phyloP scores from a whole-genome alignment of 352 stramenopile genomes.

The Pythium phragmiticola region DNA sequence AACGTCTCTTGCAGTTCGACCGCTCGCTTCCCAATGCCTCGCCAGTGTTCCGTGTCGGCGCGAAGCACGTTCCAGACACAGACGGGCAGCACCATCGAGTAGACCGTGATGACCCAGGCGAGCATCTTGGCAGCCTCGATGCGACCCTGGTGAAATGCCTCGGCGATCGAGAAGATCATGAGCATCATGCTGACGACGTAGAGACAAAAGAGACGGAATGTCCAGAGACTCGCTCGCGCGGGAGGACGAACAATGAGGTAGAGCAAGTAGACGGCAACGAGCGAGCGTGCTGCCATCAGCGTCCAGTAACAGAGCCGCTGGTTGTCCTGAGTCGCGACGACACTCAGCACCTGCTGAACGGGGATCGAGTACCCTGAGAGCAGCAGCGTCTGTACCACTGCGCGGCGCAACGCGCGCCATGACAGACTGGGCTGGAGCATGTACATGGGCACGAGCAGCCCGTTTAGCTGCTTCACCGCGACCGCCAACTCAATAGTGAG shows the following conservation, averaged over 20 bases:
- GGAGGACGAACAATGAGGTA: conserved; percentile 14
- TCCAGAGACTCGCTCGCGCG: neutral
- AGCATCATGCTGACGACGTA: conserved; percentile 18
- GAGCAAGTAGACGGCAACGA: conserved; percentile 11
- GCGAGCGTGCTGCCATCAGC: neutral
- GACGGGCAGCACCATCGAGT: conserved; percentile 25
- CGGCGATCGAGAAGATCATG: conserved; percentile 11
- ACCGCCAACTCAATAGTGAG: conserved; percentile 39
- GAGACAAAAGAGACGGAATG: conserved; percentile 5
- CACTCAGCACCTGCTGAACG: conserved; percentile 18
- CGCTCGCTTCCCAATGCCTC: conserved; percentile 27
- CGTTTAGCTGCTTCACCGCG: conserved; percentile 45
- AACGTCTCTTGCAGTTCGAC: conserved; percentile 30
- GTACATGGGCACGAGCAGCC: conserved; percentile 47
- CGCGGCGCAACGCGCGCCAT: conserved; percentile 34
- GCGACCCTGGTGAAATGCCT: conserved; percentile 16
- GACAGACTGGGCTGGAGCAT: conserved; percentile 59
- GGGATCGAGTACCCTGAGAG: conserved; percentile 37
- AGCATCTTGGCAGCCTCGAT: conserved; percentile 14
- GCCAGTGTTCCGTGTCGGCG: conserved; percentile 35
- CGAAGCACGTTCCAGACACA: conserved; percentile 30
- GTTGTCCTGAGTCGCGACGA: conserved; percentile 11
- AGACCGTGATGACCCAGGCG: conserved; percentile 26
- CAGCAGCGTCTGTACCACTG: conserved; percentile 28
- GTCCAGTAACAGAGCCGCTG: conserved; percentile 10